phyloP scores from a whole-genome alignment of 495 filamentous ascomycete genomes.

The Amniculicola lignicola region DNA sequence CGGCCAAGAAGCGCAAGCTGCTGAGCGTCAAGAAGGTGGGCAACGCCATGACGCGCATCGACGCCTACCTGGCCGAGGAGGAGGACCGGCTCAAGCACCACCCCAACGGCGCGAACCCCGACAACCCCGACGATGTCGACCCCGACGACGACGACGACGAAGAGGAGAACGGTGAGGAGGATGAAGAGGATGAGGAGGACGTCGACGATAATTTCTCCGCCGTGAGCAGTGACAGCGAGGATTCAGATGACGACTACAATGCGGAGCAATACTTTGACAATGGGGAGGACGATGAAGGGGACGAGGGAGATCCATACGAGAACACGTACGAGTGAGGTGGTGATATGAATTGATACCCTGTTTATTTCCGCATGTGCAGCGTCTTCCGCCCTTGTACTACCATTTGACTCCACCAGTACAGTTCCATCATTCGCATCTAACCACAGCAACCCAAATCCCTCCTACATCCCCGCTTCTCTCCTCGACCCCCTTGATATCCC shows the following conservation, averaged over 20 bases:
- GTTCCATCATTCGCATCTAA: too few relatives aligned
- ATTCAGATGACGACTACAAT: constrained; percentile 61
- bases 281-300: constrained; percentile 58
- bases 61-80: constrained; percentile 32
- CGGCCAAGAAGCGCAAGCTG: constrained; percentile 32
- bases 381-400: too few relatives aligned
- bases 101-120: constrained; percentile 12
- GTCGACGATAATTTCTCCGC: constrained; percentile 46
- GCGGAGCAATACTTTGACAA: constrained; percentile 65
- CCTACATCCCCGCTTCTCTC: too few relatives aligned
- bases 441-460: too few relatives aligned
- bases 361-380: too few relatives aligned
- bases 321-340: constrained; percentile 32
- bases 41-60: constrained; percentile 1
- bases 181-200: constrained; percentile 44
- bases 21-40: constrained; percentile 16
- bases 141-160: constrained; percentile 42
- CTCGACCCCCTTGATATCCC: too few relatives aligned
- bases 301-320: constrained; percentile 25
- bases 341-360: too few relatives aligned
- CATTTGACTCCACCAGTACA: too few relatives aligned
- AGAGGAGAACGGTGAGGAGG: constrained; percentile 43
- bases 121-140: constrained; percentile 41
- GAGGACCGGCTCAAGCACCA: constrained; percentile 34
- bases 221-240: constrained; percentile 37